These are phyloP conservation scores for Plasmodium yoelii DNA, from an alignment of 169 alveolate genomes.

Conservation along the genomic window DNA sequence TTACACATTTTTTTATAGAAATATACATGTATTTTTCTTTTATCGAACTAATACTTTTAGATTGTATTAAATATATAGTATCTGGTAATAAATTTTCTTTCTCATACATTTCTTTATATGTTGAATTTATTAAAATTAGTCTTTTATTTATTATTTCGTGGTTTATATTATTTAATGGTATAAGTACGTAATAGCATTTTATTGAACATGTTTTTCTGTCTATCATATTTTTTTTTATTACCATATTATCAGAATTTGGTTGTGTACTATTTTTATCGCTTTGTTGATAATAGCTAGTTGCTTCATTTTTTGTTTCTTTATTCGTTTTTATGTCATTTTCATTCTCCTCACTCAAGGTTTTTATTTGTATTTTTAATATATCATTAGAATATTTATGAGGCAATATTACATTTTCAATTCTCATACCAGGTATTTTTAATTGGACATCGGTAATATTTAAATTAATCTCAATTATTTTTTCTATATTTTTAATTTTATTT, in stretches of 20 bases:
- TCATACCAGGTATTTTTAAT: conserved; percentile 66
- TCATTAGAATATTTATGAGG: conserved; percentile 53
- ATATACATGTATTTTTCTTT: conserved; percentile 45
- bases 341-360: background rate
- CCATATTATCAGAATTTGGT: background rate
- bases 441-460: conserved; percentile 38
- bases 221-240: background rate
- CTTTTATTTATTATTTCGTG: conserved; percentile 39
- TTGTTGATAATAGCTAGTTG: background rate
- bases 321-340: background rate
- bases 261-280: background rate
- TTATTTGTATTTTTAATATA: conserved; percentile 43
- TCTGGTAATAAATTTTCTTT: conserved; percentile 54
- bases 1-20: conserved; percentile 29
- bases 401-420: conserved; percentile 47
- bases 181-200: conserved; percentile 35
- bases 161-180: conserved; percentile 31
- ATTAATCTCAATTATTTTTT: conserved; percentile 47
- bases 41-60: conserved; percentile 15
- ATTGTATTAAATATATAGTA: conserved; percentile 44
- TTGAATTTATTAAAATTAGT: conserved; percentile 33
- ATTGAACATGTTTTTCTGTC: background rate
- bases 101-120: conserved; percentile 35
- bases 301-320: background rate
- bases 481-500: conserved; percentile 55